Evolutionary conservation across 176 grass and related monocot genomes (phyloP).

Genomic region (Melocanna baccifera): DNA sequence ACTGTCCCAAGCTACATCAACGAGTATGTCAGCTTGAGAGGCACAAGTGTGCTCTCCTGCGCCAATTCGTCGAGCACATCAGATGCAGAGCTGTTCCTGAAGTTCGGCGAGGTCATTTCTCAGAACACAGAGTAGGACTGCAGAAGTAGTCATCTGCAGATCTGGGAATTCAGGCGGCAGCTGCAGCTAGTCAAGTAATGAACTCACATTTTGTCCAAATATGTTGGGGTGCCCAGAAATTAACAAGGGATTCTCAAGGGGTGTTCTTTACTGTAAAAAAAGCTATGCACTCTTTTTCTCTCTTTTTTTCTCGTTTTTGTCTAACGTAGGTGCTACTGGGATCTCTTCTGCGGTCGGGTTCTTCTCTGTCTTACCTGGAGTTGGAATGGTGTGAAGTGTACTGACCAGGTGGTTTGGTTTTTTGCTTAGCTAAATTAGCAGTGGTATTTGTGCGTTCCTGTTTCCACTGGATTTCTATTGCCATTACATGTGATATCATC

Average conservation of each 20-base stretch:
- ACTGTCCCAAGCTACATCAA: slow-evolving; percentile 59
- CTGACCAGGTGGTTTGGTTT: slow-evolving; percentile 13
- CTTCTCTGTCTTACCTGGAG: neutral
- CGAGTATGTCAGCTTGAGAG: slow-evolving; percentile 77
- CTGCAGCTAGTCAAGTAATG: neutral
- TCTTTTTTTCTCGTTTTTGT: neutral
- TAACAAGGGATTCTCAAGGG: slow-evolving; percentile 17
- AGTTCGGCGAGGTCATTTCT: slow-evolving; percentile 89
- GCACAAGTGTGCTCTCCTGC: slow-evolving; percentile 44
- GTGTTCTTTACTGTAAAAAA: slow-evolving; percentile 67
- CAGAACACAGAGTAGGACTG: slow-evolving; percentile 59
- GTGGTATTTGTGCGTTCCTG: neutral
- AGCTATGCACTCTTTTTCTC: neutral
- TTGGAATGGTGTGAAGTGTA: slow-evolving; percentile 33
- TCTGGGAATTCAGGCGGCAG: neutral
- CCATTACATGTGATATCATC: neutral
- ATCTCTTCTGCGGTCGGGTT: neutral
- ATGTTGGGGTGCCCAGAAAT: slow-evolving; percentile 25
- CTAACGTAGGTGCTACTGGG: slow-evolving; percentile 8
- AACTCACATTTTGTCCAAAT: slow-evolving; percentile 31
- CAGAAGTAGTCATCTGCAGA: neutral
- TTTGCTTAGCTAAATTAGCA: slow-evolving; percentile 14
- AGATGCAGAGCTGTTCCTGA: slow-evolving; percentile 86
- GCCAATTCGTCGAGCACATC: slow-evolving; percentile 62
- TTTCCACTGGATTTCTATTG: neutral